phyloP scores from a whole-genome alignment of 371 early-diverging fungal genomes.

The Rhizopus delemar region DNA sequence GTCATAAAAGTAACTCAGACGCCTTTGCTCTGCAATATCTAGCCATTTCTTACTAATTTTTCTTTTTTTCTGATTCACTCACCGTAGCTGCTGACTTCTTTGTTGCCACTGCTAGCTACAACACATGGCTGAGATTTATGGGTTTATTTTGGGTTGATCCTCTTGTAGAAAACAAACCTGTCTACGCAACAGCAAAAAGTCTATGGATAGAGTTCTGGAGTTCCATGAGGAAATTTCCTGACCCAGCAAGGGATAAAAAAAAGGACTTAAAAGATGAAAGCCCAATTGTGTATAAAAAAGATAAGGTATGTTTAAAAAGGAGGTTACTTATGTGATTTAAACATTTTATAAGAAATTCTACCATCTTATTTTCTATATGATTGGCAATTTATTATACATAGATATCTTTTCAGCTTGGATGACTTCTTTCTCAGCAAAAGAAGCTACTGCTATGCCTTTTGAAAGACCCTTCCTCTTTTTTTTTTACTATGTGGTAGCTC shows the following conservation, averaged over 20 bases:
- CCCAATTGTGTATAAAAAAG: too few relatives aligned
- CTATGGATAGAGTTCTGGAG: constrained; percentile 41
- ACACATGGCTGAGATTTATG: constrained; percentile 32
- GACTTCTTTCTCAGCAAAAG: too few relatives aligned
- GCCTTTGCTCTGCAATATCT: too few relatives aligned
- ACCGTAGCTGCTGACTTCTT: constrained; percentile 31
- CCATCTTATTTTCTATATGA: too few relatives aligned
- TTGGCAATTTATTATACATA: too few relatives aligned
- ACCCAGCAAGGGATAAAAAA: background rate
- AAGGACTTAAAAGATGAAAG: too few relatives aligned
- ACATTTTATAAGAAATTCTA: too few relatives aligned
- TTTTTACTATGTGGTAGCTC: constrained; percentile 17
- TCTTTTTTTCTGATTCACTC: constrained; percentile 3
- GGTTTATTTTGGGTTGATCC: constrained; percentile 41
- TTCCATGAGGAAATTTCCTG: constrained; percentile 40
- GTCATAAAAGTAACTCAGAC: constrained; percentile 23
- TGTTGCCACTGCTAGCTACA: constrained; percentile 20
- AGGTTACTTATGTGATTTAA: too few relatives aligned
- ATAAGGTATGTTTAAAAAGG: too few relatives aligned
- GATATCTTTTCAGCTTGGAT: too few relatives aligned
- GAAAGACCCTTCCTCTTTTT: constrained; percentile 22
- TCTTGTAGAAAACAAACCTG: constrained; percentile 28
- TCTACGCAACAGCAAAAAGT: constrained; percentile 24
- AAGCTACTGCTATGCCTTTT: too few relatives aligned
- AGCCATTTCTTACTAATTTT: background rate